Evolutionary conservation across 768 basidiomycete genomes (phyloP).

Genomic region (Termitomyces sp.): DNA sequence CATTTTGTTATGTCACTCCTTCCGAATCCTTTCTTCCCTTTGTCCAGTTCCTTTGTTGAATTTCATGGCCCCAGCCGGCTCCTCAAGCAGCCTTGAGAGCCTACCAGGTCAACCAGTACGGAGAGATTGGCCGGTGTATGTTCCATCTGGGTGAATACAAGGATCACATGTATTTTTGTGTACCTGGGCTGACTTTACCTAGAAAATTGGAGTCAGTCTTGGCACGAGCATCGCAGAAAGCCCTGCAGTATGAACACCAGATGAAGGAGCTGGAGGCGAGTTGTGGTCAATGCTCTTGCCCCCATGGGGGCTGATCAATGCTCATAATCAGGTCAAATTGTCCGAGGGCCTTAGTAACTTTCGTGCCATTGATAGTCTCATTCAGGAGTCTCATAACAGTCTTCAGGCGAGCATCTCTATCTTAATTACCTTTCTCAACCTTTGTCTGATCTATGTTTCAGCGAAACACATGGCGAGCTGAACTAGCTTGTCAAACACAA

Average conservation of each 20-base stretch:
- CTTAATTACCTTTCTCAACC: neutral
- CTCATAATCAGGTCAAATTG: constrained; percentile 46
- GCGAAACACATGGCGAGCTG: constrained; percentile 56
- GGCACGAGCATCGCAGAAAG: constrained; percentile 41
- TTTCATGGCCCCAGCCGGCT: neutral
- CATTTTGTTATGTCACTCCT: constrained; percentile 12
- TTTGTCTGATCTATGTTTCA: constrained; percentile 19
- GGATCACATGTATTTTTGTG: constrained; percentile 1
- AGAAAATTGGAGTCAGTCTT: constrained; percentile 45
- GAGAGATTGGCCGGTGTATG: constrained; percentile 15
- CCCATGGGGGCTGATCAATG: neutral
- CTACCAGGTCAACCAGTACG: neutral
- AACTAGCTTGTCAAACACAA: constrained; percentile 51
- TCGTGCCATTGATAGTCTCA: constrained; percentile 62
- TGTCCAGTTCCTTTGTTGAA: constrained; percentile 3
- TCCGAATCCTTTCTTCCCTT: constrained; percentile 6
- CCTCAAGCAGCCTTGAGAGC: constrained; percentile 5
- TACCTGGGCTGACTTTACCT: constrained; percentile 5
- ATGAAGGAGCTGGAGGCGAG: constrained; percentile 61
- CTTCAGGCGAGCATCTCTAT: constrained; percentile 43
- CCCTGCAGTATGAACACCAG: constrained; percentile 44
- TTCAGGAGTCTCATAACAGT: constrained; percentile 58
- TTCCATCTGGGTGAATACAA: constrained; percentile 16
- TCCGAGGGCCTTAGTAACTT: constrained; percentile 72
- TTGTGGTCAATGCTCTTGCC: neutral